These are phyloP conservation scores for Candida easanensis DNA, from an alignment of 805 yeast genomes.

Conservation along the genomic window DNA sequence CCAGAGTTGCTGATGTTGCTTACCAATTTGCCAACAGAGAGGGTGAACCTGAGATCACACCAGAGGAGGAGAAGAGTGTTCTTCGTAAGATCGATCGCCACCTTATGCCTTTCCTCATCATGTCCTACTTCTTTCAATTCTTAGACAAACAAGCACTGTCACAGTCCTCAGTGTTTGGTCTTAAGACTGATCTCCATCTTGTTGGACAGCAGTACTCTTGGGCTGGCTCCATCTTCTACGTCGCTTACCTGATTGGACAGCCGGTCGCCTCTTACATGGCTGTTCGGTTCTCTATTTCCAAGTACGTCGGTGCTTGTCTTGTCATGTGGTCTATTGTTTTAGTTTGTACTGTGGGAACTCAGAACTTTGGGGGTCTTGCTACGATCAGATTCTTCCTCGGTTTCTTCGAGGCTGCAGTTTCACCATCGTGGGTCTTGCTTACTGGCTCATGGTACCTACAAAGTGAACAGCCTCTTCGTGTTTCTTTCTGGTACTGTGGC, in stretches of 20 bases:
- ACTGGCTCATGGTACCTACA: slow-evolving; percentile 33
- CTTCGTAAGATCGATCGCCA: slow-evolving; percentile 22
- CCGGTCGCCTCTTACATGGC: slow-evolving; percentile 2
- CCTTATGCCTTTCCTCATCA: slow-evolving; percentile 42
- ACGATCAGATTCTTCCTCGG: slow-evolving; percentile 10
- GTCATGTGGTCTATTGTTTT: slow-evolving; percentile 1
- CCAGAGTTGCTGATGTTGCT: slow-evolving; percentile 1
- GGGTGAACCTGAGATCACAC: slow-evolving; percentile 1
- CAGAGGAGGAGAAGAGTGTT: slow-evolving; percentile 9
- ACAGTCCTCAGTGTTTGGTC: slow-evolving; percentile 43
- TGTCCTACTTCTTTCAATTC: slow-evolving; percentile 46
- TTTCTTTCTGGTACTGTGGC: slow-evolving; percentile 35
- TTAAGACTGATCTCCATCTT: background rate
- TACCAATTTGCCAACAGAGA: slow-evolving; percentile 1
- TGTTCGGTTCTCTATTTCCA: slow-evolving; percentile 1
- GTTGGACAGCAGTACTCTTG: slow-evolving; percentile 6
- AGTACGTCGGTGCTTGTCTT: slow-evolving; percentile 1
- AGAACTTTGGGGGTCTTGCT: slow-evolving; percentile 6
- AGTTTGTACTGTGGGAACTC: slow-evolving; percentile 2
- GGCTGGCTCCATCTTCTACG: slow-evolving; percentile 8
- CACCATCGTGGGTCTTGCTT: slow-evolving; percentile 34
- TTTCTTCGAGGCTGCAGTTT: slow-evolving; percentile 18
- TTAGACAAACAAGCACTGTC: slow-evolving; percentile 54
- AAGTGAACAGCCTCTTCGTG: slow-evolving; percentile 31
- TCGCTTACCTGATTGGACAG: slow-evolving; percentile 5